Base-by-base conservation (phyloP, 345 rosid genomes). In the Gossypium australe region DNA sequence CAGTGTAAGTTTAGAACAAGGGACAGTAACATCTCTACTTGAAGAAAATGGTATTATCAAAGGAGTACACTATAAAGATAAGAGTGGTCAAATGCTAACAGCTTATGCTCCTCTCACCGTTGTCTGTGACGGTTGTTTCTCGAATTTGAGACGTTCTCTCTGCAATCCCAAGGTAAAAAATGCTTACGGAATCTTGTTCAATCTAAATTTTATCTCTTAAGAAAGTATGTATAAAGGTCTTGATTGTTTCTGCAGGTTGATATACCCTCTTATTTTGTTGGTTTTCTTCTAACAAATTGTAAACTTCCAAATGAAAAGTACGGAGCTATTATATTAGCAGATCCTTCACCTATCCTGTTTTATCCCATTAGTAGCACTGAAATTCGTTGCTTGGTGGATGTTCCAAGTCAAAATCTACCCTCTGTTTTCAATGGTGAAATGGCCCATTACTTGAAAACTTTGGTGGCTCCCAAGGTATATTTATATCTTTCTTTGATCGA, bases 371-470 rank as follows among this genome's bases (percentile, higher is more conserved):
- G 94, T 67, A 87, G 91, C 71, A 76, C 77, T 0, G 58, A 53
- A 53, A 53, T 53, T 17, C 58, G 58, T 4, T 53, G 58, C 22
- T 53, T n/a, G 58, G 60, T 56, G 1, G 60, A 56, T 56, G 60
- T 56, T 56, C 60, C 62, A 3, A 87, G 89, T 53, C 87, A 82
- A 73, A 89, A 85, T 57, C 13, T 89, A 4, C 94, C 89, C 53
- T 89, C 94, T 25, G 78, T 91, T 62, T 85, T 88, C 7, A 82
- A 82, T 16, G 98, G 94, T 2, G 92, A 88, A 76, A 88, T 93
- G 92, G 79, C 89, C 2, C 75, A 75, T 17, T 93, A 86, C 74
- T 67, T 93, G 16, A 57, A 3, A 22, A 57, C 62, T 57, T 14
- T 18, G 6, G 62, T 57, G 62, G 62, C 62, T 57, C 62, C 89